Base-by-base conservation (phyloP, 805 yeast species). In the Candida germanica region DNA sequence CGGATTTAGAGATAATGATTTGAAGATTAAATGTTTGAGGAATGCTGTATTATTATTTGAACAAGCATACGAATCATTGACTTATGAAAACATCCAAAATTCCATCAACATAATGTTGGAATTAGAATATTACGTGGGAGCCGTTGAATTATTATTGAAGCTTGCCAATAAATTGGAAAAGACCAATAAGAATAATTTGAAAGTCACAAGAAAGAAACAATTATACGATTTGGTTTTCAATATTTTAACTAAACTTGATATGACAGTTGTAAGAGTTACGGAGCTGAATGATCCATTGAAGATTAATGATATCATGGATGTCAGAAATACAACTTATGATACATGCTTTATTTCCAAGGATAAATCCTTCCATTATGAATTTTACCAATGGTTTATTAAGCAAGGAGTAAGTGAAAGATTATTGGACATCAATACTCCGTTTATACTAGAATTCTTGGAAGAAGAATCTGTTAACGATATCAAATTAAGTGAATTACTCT, bases 351-450 rank as follows among this genome's bases (percentile, higher is more conserved):
- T 75, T 12, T 80, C 81, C 35, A 70, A 75, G 29, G 98, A 93
- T 54, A 85, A 82, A 51, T 58, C 79, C n/a, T 93, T 93, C 72
- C 98, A 93, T 46, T 87, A 81, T 60, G 85, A 86, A 45, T 75
- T 93, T 46, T 93, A 93, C 58, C 91, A 87, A 56, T 93, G 98
- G 97, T 80, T 87, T 48, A 81, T 87, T 22, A 62, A 71, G 29
- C 86, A 85, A 51, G 89, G 87, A 3, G 74, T 79, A 19, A 81
- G 86, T 42, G 93, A 83, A 38, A 77, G 85, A 43, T 64, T 93
- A 29, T 67, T 91, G 40, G 86, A 83, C 31, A 73, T 91, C 38
- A 84, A 86, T 36, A 87, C 97, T 0, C 85, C 89, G 9, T 91
- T 69, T 51, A 77, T 93, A 25, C 67, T 87, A 41, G 79, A 83